These are phyloP conservation scores for Hippophae gyantsensis DNA, from an alignment of 306 rosid genomes.

Conservation along the genomic window DNA sequence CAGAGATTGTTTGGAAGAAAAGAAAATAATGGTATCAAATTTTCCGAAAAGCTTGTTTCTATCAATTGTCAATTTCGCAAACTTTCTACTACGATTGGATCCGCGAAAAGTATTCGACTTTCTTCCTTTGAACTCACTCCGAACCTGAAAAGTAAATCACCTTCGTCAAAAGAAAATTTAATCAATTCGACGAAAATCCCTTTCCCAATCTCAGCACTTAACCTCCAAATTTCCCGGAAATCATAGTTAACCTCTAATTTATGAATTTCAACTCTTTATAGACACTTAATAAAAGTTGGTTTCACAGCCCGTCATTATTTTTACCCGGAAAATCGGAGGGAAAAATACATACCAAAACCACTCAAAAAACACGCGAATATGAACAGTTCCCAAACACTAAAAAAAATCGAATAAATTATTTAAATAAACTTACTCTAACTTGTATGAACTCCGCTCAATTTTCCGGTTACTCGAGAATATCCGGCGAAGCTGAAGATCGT, in stretches of 20 bases:
- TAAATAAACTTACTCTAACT: constrained; percentile 17
- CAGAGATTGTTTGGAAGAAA: neutral
- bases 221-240: constrained; percentile 11
- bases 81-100: neutral
- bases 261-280: neutral
- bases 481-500: constrained; percentile 6
- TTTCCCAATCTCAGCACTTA: neutral
- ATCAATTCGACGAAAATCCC: constrained; percentile 1
- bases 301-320: constrained; percentile 12
- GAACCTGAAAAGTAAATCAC: constrained; percentile 22
- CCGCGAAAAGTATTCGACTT: constrained; percentile 18
- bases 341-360: constrained; percentile 11
- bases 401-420: neutral
- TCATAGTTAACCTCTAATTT: neutral
- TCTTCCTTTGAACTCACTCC: constrained; percentile 20
- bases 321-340: constrained; percentile 30
- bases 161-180: neutral
- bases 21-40: constrained; percentile 2
- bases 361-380: constrained; percentile 8
- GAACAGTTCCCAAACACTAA: neutral
- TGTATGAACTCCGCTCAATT: neutral
- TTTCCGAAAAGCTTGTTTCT: constrained; percentile 4
- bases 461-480: neutral
- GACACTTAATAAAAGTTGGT: neutral
- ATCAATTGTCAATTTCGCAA: neutral